A percentile compares a stretch with the other conserved stretches of the same genome.
Evolutionary conservation across 2,329 filamentous ascomycete species (phyloP).

Genomic region (Neurospora sp.): DNA sequence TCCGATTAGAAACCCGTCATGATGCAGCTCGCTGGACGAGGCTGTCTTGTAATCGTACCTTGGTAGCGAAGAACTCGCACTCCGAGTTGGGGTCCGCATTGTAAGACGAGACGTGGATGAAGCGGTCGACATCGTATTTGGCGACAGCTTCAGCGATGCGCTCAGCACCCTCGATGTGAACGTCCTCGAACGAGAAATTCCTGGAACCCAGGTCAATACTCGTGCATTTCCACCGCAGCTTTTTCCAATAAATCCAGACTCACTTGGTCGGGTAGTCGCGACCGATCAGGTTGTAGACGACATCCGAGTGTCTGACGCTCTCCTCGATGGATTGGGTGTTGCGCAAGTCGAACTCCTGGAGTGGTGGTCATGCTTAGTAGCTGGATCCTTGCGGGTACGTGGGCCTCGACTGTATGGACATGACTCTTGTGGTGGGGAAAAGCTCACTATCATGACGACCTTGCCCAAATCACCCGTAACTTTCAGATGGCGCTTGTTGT

Average conservation of each 20-base stretch:
- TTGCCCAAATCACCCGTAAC: slow-evolving; percentile 89
- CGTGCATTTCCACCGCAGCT: not conserved
- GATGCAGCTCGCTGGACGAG: not conserved
- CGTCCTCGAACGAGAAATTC: slow-evolving; percentile 89
- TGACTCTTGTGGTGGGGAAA: slow-evolving; percentile 1
- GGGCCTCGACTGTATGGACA: not conserved
- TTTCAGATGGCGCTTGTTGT: slow-evolving; percentile 95
- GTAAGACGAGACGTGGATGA: slow-evolving; percentile 93
- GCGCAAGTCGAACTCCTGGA: slow-evolving; percentile 91
- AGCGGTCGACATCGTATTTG: slow-evolving; percentile 96
- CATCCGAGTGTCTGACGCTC: slow-evolving; percentile 90
- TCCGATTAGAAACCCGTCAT: slow-evolving; percentile 10
- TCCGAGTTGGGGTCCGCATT: slow-evolving; percentile 73
- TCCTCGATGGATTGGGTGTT: slow-evolving; percentile 96
- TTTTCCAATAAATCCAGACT: slow-evolving; percentile 16
- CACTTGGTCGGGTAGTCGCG: slow-evolving; percentile 95
- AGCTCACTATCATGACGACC: slow-evolving; percentile 69
- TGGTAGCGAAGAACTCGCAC: slow-evolving; percentile 86
- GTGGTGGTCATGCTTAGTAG: slow-evolving; percentile 8
- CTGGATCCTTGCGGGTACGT: not conserved
- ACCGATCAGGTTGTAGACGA: slow-evolving; percentile 93
- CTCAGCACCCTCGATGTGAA: slow-evolving; percentile 85
- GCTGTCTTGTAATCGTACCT: slow-evolving; percentile 38
- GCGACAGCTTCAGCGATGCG: slow-evolving; percentile 89
- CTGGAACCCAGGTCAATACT: slow-evolving; percentile 35